A percentile compares a stretch with the other conserved stretches of the same genome.
phyloP scores from a whole-genome alignment of 2,329 filamentous ascomycete genomes.

The Cercospora nicotianae region DNA sequence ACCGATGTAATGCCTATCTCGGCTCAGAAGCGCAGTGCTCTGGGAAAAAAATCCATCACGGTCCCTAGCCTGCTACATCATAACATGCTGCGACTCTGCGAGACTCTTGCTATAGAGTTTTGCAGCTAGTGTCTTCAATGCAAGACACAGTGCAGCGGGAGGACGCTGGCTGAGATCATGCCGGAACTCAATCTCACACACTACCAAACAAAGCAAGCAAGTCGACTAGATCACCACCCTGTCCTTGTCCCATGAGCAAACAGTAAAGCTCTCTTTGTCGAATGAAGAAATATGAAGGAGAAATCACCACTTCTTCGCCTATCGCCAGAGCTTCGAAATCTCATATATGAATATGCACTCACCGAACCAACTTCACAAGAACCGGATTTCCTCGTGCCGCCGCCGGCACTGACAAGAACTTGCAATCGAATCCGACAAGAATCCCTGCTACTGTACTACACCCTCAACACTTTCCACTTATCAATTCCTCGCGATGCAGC shows the following conservation, averaged over 20 bases:
- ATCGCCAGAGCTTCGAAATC: constrained; percentile 20
- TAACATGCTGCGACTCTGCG: neutral
- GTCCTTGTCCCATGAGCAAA: neutral
- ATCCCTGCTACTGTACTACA: constrained; percentile 25
- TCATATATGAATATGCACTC: constrained; percentile 21
- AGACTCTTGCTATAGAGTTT: neutral
- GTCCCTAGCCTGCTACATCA: neutral
- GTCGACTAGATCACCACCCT: neutral
- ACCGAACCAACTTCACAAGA: neutral
- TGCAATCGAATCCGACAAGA: constrained; percentile 27
- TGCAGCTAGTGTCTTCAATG: neutral
- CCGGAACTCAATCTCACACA: constrained; percentile 12
- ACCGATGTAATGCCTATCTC: neutral
- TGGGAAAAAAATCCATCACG: neutral
- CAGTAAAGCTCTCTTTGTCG: neutral
- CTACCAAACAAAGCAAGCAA: constrained; percentile 3
- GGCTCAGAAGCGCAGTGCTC: neutral
- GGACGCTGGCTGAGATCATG: constrained; percentile 9
- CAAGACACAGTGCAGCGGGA: neutral
- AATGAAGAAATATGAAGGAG: neutral
- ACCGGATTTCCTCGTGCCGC: neutral
- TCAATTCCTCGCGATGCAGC: constrained; percentile 9
- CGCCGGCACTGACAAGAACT: constrained; percentile 15
- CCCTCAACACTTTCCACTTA: constrained; percentile 28
- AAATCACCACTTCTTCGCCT: constrained; percentile 16